Evolutionary conservation across 129 eudicot genomes (phyloP).

Genomic region (Centaurea solstitialis): DNA sequence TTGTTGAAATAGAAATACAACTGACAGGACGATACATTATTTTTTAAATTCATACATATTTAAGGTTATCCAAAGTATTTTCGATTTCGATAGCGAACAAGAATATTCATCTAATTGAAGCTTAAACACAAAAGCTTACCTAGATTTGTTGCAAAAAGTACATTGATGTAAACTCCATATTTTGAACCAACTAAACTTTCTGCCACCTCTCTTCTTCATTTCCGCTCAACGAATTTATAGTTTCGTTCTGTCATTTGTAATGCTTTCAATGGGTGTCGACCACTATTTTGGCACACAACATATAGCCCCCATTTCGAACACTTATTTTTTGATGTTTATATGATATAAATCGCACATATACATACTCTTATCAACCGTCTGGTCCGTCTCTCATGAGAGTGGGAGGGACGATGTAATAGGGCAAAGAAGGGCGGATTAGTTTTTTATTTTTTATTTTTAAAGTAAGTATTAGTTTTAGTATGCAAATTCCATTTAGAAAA

Average conservation of each 20-base stretch:
- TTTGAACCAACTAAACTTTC: neutral
- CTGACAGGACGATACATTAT: too few species aligned
- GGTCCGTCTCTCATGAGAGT: too few species aligned
- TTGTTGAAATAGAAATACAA: too few species aligned
- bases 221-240: neutral
- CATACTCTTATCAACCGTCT: neutral
- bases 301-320: neutral
- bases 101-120: neutral
- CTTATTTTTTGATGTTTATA: too few species aligned
- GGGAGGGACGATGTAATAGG: too few species aligned
- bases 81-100: too few species aligned
- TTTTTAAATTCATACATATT: too few species aligned
- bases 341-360: too few species aligned
- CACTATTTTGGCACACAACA: neutral
- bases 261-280: neutral
- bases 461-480: too few species aligned
- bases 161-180: neutral
- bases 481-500: neutral
- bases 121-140: neutral
- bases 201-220: neutral
- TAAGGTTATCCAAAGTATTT: too few species aligned
- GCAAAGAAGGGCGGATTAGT: too few species aligned
- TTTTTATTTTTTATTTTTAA: too few species aligned
- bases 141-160: neutral
- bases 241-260: neutral